Conservation (phyloP, 1,284 basidiomycete genomes). For the Singerocomus rubriflavus region DNA sequence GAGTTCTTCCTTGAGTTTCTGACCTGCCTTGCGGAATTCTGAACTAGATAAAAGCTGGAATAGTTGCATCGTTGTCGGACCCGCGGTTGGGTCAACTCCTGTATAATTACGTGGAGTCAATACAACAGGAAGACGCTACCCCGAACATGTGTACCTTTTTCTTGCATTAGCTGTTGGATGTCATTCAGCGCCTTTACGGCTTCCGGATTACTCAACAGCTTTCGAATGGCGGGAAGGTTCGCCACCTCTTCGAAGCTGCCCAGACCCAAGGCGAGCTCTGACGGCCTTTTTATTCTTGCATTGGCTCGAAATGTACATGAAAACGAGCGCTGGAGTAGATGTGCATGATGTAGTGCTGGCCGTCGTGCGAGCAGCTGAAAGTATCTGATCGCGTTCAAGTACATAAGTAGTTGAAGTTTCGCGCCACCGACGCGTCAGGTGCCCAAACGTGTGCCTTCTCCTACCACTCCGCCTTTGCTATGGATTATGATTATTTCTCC, state of each 20-base stretch:
- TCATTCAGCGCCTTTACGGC: constrained; percentile 44
- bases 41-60: constrained; percentile 50
- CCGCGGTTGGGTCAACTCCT: constrained; percentile 48
- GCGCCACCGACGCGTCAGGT: constrained; percentile 27
- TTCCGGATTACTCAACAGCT: constrained; percentile 48
- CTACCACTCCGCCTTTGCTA: constrained; percentile 26
- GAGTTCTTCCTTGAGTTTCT: constrained; percentile 49
- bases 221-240: constrained; percentile 44
- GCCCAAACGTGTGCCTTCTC: not conserved
- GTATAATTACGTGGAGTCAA: constrained; percentile 2
- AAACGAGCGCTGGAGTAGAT: constrained; percentile 33
- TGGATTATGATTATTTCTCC: constrained; percentile 88
- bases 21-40: constrained; percentile 49
- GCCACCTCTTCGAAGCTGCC: constrained; percentile 38
- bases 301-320: constrained; percentile 35
- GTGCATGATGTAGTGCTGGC: constrained; percentile 12
- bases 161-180: constrained; percentile 46
- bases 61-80: constrained; percentile 51
- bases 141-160: constrained; percentile 41
- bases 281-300: constrained; percentile 28
- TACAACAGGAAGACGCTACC: not conserved
- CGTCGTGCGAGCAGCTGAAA: constrained; percentile 13
- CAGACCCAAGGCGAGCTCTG: constrained; percentile 39
- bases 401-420: constrained; percentile 4
- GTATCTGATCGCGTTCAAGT: constrained; percentile 26